A percentile compares a stretch with the other conserved stretches of the same genome.
These are phyloP conservation scores for Lizonia empirigonia DNA, from an alignment of 2,329 filamentous ascomycete species.

Conservation along the genomic window DNA sequence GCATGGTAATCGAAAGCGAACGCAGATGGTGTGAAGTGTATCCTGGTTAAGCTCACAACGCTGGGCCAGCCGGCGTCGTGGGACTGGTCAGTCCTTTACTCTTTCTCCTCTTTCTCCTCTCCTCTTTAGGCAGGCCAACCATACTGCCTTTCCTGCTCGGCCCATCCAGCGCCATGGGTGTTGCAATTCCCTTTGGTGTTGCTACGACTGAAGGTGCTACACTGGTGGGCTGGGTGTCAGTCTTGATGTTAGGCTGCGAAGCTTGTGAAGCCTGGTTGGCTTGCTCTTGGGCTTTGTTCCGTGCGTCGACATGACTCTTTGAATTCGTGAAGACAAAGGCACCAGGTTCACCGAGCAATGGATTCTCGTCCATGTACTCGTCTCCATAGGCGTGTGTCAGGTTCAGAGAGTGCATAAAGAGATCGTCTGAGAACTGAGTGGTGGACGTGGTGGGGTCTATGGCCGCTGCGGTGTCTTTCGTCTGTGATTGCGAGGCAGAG, in stretches of 20 bases:
- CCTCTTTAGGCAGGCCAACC: conserved; percentile 32
- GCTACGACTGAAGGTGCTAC: conserved; percentile 35
- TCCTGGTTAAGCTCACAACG: conserved; percentile 2
- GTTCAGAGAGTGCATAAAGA: conserved; percentile 54
- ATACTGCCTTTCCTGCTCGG: conserved; percentile 35
- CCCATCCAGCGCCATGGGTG: conserved; percentile 23
- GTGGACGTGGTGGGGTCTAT: conserved; percentile 23
- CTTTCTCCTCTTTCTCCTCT: conserved; percentile 47
- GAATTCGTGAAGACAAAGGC: conserved; percentile 62
- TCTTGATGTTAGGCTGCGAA: conserved; percentile 21
- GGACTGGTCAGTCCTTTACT: conserved; percentile 46
- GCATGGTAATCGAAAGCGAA: not conserved
- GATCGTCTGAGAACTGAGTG: conserved; percentile 40
- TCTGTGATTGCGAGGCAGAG: conserved; percentile 28
- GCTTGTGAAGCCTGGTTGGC: conserved; percentile 22
- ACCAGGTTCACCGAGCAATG: conserved; percentile 66
- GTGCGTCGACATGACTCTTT: conserved; percentile 50
- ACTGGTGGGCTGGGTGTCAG: conserved; percentile 31
- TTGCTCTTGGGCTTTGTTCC: conserved; percentile 46
- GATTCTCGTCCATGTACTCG: conserved; percentile 69
- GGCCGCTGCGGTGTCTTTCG: conserved; percentile 19
- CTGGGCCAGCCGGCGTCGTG: conserved; percentile 31
- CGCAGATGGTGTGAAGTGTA: not conserved
- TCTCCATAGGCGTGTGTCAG: conserved; percentile 61
- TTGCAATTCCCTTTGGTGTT: conserved; percentile 35